phyloP scores from a whole-genome alignment of 1,284 basidiomycete species.

The Sparassis latifolia region DNA sequence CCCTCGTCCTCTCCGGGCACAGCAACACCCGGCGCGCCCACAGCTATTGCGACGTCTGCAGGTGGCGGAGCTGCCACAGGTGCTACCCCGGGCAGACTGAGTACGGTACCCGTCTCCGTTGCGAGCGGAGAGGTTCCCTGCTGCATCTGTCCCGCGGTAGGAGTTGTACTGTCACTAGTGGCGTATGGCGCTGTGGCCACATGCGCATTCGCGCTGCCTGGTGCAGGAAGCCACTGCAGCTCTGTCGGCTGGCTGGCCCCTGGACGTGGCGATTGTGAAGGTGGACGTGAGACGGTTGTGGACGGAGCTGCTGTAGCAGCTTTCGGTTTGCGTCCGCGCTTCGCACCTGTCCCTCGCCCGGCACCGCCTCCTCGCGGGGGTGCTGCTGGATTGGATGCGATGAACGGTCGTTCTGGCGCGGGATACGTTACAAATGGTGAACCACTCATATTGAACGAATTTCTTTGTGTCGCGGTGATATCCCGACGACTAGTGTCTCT shows the following conservation, averaged over 20 bases:
- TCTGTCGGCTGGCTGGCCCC: constrained; percentile 12
- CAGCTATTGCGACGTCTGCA: constrained; percentile 9
- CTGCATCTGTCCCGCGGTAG: constrained; percentile 6
- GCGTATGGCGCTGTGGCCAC: background rate
- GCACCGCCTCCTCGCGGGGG: constrained; percentile 23
- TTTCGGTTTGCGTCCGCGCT: constrained; percentile 54
- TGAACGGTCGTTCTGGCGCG: constrained; percentile 27
- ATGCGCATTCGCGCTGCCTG: background rate
- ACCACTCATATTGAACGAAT: constrained; percentile 12
- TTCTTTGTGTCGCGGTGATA: background rate
- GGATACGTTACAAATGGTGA: constrained; percentile 24
- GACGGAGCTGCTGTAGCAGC: constrained; percentile 12
- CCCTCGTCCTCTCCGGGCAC: constrained; percentile 35
- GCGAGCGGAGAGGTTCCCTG: constrained; percentile 6
- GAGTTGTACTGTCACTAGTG: too few relatives aligned
- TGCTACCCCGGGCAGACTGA: constrained; percentile 20
- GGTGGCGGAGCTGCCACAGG: constrained; percentile 1
- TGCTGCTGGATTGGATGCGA: constrained; percentile 21
- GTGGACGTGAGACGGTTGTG: constrained; percentile 16
- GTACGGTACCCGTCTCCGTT: constrained; percentile 10
- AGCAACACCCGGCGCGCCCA: constrained; percentile 16
- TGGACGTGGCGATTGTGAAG: constrained; percentile 11
- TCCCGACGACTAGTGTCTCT: too few relatives aligned
- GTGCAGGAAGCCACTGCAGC: constrained; percentile 14
- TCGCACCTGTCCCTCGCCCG: constrained; percentile 40